Conservation (phyloP, 2,329 filamentous ascomycete species). For the Daldinia sp. region DNA sequence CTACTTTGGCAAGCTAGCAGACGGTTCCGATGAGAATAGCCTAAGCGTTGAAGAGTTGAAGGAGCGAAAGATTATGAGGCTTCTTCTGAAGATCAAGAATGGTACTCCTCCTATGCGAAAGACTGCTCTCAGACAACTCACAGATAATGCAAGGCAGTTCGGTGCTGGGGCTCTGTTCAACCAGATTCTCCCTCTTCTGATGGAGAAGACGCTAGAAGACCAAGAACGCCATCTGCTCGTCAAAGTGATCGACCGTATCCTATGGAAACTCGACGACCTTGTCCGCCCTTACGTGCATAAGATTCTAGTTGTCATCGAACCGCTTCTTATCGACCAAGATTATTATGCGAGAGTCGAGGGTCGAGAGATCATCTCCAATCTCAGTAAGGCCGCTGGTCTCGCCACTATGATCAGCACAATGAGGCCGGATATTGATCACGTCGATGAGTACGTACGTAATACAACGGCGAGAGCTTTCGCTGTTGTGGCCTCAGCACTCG, state of each 20-base stretch:
- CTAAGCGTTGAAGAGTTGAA: constrained; percentile 96
- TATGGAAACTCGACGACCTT: constrained; percentile 98
- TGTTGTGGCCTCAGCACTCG: constrained; percentile 94
- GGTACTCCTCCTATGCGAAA: constrained; percentile 99
- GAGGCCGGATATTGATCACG: constrained; percentile 98
- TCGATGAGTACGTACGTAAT: constrained; percentile 98
- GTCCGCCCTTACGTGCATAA: constrained; percentile 98
- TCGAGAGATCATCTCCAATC: constrained; percentile 97
- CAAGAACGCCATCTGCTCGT: constrained; percentile 98
- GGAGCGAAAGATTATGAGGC: constrained; percentile 97
- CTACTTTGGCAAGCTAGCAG: constrained; percentile 97
- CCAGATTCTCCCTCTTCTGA: constrained; percentile 94
- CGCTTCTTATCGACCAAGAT: constrained; percentile 98
- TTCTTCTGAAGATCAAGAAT: constrained; percentile 98
- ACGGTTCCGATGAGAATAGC: constrained; percentile 90
- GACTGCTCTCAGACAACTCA: constrained; percentile 95
- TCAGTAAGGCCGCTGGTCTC: constrained; percentile 94
- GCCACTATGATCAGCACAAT: constrained; percentile 99
- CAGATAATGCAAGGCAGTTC: constrained; percentile 96
- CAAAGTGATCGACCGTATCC: constrained; percentile 97
- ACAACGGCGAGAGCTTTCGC: constrained; percentile 97
- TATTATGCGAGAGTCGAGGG: constrained; percentile 99
- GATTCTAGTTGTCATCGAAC: constrained; percentile 98
- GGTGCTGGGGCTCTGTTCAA: constrained; percentile 95
- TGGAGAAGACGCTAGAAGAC: constrained; percentile 98